These are phyloP conservation scores for Microthlaspi erraticum DNA, from an alignment of 345 rosid genomes.

Conservation along the genomic window DNA sequence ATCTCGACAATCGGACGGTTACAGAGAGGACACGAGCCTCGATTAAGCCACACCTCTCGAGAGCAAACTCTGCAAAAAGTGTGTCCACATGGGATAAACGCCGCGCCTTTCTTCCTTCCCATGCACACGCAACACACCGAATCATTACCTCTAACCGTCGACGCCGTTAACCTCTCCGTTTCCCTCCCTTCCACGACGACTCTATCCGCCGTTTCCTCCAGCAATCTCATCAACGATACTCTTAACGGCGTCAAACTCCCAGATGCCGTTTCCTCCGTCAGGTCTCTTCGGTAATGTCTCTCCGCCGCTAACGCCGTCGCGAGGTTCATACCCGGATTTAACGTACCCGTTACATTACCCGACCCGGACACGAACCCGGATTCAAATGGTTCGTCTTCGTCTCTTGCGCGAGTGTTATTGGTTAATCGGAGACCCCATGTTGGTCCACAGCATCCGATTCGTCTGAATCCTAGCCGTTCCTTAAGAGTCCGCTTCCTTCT, in stretches of 20 bases:
- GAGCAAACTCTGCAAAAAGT: constrained; percentile 78
- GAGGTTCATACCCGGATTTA: constrained; percentile 65
- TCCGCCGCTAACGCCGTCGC: constrained; percentile 90
- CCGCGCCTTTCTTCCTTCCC: constrained; percentile 69
- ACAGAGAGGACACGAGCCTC: constrained; percentile 78
- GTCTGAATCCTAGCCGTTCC: constrained; percentile 68
- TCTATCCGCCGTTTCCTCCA: constrained; percentile 61
- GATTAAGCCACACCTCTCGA: constrained; percentile 67
- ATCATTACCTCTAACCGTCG: constrained; percentile 46
- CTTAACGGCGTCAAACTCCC: constrained; percentile 52
- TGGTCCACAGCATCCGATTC: constrained; percentile 73
- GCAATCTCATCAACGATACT: constrained; percentile 69
- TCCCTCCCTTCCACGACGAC: constrained; percentile 35
- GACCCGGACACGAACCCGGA: constrained; percentile 12
- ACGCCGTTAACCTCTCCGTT: constrained; percentile 39
- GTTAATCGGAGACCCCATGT: constrained; percentile 58
- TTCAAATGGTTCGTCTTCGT: constrained; percentile 40
- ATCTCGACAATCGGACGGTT: constrained; percentile 68
- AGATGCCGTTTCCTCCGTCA: not conserved
- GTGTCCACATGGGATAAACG: constrained; percentile 83
- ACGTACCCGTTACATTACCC: constrained; percentile 37
- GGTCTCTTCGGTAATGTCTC: constrained; percentile 53
- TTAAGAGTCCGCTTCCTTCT: constrained; percentile 55
- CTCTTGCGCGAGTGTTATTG: constrained; percentile 44
- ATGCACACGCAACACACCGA: constrained; percentile 75